Evolutionary conservation across 192 early-diverging fungal genomes (phyloP), one percentile per base, ranked within the genome.

Genomic region (Backusella australiensis): DNA sequence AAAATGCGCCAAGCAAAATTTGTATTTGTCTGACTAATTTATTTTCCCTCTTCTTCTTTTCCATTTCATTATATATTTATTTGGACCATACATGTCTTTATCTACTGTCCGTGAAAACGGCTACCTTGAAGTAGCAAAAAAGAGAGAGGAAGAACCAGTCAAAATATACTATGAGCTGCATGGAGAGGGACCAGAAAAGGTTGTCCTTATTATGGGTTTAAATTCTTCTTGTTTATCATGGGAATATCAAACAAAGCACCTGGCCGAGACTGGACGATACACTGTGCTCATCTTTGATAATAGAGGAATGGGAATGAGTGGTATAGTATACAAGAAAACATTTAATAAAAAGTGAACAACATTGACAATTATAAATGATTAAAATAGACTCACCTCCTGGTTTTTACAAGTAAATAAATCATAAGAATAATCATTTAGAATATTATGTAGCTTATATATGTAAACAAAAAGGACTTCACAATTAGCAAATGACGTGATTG

Each of bases 211-310:
- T 8, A 94, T 94, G 93, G 95, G 91, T 9, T 63, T 79, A 23
- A 63, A 59, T 23, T 66, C 81, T 46, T 34, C 77, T 23, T 79
- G 78, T 36, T 81, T 80, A 29, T 75, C 78, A 5, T 88, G 88
- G 88, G 82, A 87, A 67, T 78, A 75, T 39, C 81, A 82, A 74
- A 87, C 89, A 6, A 82, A 89, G 35, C 87, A 90, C 67, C 92
- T 97, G 78, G 84, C 89, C 3, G 67, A 80, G 19, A 89, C 87
- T 26, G 87, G 86, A 12, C 88, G 92, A 52, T 95, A 90, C 78
- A 91, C 90, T 7, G 83, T 90, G 1, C 89, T 92, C 23, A 87
- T 94, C 17, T 95, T 95, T 76, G 95, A 97, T 76, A 97, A 97
- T 86, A 86, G 94, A 49, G 95, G 94, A 7, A 88, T 89, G 38